Conservation (phyloP, 2,329 filamentous ascomycete species). For the Raffaelea deltoideospora region DNA sequence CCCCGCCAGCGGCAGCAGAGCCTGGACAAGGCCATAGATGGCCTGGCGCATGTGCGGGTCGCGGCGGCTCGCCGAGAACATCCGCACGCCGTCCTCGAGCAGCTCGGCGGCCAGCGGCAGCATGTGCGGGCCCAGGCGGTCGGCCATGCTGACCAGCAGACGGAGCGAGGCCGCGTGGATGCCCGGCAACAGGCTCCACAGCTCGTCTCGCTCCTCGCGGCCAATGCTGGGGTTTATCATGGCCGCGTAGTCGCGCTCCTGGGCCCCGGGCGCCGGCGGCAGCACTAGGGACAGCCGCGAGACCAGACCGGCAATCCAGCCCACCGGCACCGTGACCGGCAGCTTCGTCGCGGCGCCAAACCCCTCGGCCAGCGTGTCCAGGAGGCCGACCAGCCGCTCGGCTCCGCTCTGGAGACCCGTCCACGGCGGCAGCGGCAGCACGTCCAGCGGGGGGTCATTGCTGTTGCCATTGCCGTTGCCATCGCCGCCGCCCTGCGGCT, state of each 20-base stretch:
- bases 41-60: slow-evolving; percentile 39
- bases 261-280: slow-evolving; percentile 26
- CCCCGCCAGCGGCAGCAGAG: slow-evolving; percentile 47
- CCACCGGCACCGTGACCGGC: slow-evolving; percentile 51
- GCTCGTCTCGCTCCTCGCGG: slow-evolving; percentile 65
- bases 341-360: slow-evolving; percentile 49
- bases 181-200: slow-evolving; percentile 58
- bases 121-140: slow-evolving; percentile 41
- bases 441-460: slow-evolving; percentile 31
- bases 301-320: slow-evolving; percentile 51
- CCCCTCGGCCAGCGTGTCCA: slow-evolving; percentile 49
- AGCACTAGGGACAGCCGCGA: slow-evolving; percentile 54
- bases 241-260: slow-evolving; percentile 29
- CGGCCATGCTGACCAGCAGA: slow-evolving; percentile 40
- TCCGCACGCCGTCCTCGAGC: slow-evolving; percentile 56
- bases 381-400: slow-evolving; percentile 50
- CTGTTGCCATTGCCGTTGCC: no score
- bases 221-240: slow-evolving; percentile 58
- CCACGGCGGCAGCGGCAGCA: slow-evolving; percentile 58
- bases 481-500: slow-evolving; percentile 28
- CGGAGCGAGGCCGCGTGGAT: slow-evolving; percentile 59
- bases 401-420: slow-evolving; percentile 57
- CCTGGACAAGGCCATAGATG: slow-evolving; percentile 43
- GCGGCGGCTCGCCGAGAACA: slow-evolving; percentile 46
- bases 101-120: slow-evolving; percentile 46